Evolutionary conservation across 495 filamentous ascomycete genomes (phyloP), one percentile per base, ranked within the genome.

Genomic region (Trichoderma gamsii): DNA sequence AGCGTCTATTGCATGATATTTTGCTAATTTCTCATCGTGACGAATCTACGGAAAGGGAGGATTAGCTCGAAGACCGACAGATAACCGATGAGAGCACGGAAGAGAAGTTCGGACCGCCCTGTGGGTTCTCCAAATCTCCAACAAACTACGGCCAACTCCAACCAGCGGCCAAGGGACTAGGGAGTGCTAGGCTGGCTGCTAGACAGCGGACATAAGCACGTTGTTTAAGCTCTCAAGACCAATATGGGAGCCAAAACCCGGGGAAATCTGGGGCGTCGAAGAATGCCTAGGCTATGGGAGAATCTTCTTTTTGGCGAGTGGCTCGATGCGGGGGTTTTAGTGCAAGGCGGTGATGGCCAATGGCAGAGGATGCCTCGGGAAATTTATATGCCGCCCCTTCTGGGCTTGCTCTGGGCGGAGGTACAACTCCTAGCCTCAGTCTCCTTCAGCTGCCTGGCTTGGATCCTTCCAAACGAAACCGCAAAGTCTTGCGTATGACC

Each of bases 241-340:
- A 23, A 52, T 52, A n/a, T 52, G 49, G 49, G 49, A 52, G 49
- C 49, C 18, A 52, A 52, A 52, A 52, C 49, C 49, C 49, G 49
- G 49, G 49, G 49, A 52, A 38, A 52, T 21, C 49, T 49, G 49
- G 49, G 49, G 49, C 49, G 21, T 21, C 2, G 49, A 52, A 52
- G 49, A 11, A 23, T 23, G 49, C n/a, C n/a, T 38, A 38, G 49
- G 25, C 11, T 61, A 1, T 12, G 11, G 27, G 56, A 9, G 51
- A 59, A 59, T 25, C 51, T 23, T 59, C 56, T 11, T 61, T 61
- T 15, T 32, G 13, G 27, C 25, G 56, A 25, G n/a, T 59, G 51
- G 51, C 51, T 12, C 11, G 51, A 59, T 59, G 51, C 56, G 23
- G 56, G 56, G 56, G 25, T 16, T 61, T 6, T 32, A 12, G 56